Evolutionary conservation across 2,329 filamentous ascomycete species (phyloP).

Genomic region (Cytospora schulzeri): DNA sequence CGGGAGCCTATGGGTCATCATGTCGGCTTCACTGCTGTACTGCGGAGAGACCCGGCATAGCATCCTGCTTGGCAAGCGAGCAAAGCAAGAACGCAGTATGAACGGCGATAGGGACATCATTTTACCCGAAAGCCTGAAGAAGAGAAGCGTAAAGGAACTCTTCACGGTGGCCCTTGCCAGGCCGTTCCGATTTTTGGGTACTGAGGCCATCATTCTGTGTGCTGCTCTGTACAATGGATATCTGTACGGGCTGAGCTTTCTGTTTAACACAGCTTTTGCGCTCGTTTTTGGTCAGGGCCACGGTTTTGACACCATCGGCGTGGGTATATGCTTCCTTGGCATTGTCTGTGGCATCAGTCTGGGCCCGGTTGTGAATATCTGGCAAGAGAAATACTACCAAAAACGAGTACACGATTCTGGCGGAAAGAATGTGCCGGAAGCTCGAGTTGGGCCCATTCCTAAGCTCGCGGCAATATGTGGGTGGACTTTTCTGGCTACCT

Average conservation of each 20-base stretch:
- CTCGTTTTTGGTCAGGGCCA: constrained; percentile 51
- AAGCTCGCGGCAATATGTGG: constrained; percentile 42
- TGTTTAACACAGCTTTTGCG: constrained; percentile 52
- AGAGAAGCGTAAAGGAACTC: constrained; percentile 39
- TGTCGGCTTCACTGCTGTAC: constrained; percentile 45
- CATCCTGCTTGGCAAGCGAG: constrained; percentile 43
- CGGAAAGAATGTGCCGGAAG: constrained; percentile 44
- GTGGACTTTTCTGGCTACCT: constrained; percentile 16
- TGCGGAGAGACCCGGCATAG: constrained; percentile 35
- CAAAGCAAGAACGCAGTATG: constrained; percentile 34
- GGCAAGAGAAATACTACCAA: constrained; percentile 47
- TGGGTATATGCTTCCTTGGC: constrained; percentile 44
- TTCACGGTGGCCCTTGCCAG: constrained; percentile 46
- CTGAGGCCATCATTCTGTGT: constrained; percentile 50
- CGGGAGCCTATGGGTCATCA: constrained; percentile 45
- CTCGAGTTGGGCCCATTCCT: constrained; percentile 41
- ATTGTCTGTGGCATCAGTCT: constrained; percentile 32
- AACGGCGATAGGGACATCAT: constrained; percentile 34
- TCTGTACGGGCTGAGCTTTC: constrained; percentile 50
- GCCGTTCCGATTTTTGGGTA: constrained; percentile 49
- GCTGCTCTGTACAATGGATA: constrained; percentile 52
- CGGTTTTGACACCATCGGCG: constrained; percentile 42
- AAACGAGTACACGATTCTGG: constrained; percentile 36
- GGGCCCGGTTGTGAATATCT: constrained; percentile 46
- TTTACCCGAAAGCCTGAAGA: constrained; percentile 42